Evolutionary conservation across 2,329 filamentous ascomycete species (phyloP), one percentile per base, ranked within the genome.

Genomic region (Podosphaera xanthii): DNA sequence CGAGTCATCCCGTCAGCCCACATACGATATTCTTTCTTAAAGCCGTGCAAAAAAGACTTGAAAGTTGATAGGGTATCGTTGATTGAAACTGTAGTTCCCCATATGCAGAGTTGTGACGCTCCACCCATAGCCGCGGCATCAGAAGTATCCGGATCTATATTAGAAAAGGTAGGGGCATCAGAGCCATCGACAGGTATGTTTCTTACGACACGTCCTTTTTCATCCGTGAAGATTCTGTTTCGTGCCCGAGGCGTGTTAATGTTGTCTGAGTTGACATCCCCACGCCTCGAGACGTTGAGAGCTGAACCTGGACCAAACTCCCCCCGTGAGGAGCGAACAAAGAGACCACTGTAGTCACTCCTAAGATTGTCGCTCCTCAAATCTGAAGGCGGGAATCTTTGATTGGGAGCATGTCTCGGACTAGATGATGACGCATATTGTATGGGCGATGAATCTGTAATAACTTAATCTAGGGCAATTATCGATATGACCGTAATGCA

Each of bases 1-100:
- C 88, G 83, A 0, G 87, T 78, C 66, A 86, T 79, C n/a, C 88
- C 90, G 65, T 95, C 87, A 31, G 82, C 80, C 73, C 91, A 92
- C 79, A 97, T 81, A 63, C 92, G 87, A 68, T 98, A 97, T 71
- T 96, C 96, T 65, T 81, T 83, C 61, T 89, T 87, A 66, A 92
- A 98, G 69, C 94, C 94, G 69, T 83, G 81, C 35, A 98, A 75
- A 67, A 98, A 98, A 63, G 92, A 89, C 68, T 92, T 91, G 75
- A 96, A 94, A 0, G 83, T 77, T 58, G 82, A 80, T 70, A 94
- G 86, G 0, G 88, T 89, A 69, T 97, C 90, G 61, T 87, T 82
- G 58, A 98, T 85, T 4, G 91, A 95, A 57, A 98, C 87, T 46
- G 94, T 97, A 50, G 92, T 98, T 70, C 92, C 92, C 92, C 92